phyloP scores from a whole-genome alignment of 1,284 basidiomycete species.

The Pseudozyma tsukubaensis region DNA sequence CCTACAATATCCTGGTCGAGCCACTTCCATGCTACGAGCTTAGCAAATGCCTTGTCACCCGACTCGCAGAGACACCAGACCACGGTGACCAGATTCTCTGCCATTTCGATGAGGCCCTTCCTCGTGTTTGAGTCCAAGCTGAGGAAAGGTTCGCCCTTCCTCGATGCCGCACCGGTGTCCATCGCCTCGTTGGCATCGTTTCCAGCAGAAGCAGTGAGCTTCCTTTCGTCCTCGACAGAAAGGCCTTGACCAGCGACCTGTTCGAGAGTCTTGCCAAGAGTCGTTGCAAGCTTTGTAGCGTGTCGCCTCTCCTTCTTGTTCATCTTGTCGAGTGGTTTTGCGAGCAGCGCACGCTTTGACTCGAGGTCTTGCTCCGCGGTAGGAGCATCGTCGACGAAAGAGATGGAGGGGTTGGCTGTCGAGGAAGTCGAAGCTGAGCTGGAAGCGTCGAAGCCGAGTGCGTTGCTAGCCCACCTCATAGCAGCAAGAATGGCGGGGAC shows the following conservation, averaged over 20 bases:
- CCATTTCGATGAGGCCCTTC: conserved; percentile 55
- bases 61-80: conserved; percentile 53
- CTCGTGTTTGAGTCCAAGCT: conserved; percentile 44
- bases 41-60: conserved; percentile 52
- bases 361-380: conserved; percentile 43
- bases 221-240: conserved; percentile 28
- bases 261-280: conserved; percentile 43
- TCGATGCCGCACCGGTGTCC: conserved; percentile 10
- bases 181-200: conserved; percentile 9
- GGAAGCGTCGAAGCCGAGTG: conserved; percentile 41
- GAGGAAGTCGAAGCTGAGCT: too few relatives aligned
- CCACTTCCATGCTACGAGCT: conserved; percentile 53
- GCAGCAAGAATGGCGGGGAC: conserved; percentile 44
- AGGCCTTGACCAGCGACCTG: conserved; percentile 34
- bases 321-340: conserved; percentile 65
- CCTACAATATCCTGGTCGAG: conserved; percentile 30
- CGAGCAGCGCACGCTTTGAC: conserved; percentile 32
- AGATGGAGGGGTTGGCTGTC: conserved; percentile 14
- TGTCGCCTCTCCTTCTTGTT: conserved; percentile 67
- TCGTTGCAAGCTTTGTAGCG: conserved; percentile 56
- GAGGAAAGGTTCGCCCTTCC: conserved; percentile 39
- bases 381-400: conserved; percentile 36
- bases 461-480: conserved; percentile 54
- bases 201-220: conserved; percentile 16
- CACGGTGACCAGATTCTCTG: conserved; percentile 53